Evolutionary conservation across 179 eudicot species (phyloP), one percentile per base, ranked within the genome.

Genomic region (Silene coronaria): DNA sequence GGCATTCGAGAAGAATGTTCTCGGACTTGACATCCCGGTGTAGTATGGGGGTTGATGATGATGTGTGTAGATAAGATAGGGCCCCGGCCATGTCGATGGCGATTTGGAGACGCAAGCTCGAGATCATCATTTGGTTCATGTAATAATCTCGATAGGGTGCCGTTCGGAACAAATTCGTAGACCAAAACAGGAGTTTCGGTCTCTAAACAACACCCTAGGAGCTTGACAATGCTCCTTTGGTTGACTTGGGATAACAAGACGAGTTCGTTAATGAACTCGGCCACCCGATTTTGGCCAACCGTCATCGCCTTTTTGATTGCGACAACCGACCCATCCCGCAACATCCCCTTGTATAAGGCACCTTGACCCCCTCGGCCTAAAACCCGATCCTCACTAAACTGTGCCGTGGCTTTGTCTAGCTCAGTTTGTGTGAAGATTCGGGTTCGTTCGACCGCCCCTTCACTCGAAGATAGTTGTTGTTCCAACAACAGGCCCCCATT

Each of bases 281-380:
- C 82, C 13, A 80, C 16, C 11, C 83, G 81, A 9, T 34, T 64
- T 11, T 60, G 73, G 42, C 79, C 75, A 17, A 75, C 81, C 57
- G 42, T 48, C 36, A 2, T 32, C 36, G 36, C 2, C 5, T 4
- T 32, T 71, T 80, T 0, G 90, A 11, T 51, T 80, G 6, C 5
- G 5, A 32, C 83, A n/a, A n/a, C n/a, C n/a, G n/a, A n/a, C n/a
- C 81, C 79, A 62, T 87, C 80, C 6, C 55, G 21, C 55, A 84
- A 23, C 75, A 82, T 78, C 8, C 87, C 89, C 69, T 86, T 86
- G 70, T 83, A 86, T 19, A 86, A 83, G 0, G 83, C 81, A 9
- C 86, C 86, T 74, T 73, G 85, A 7, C 88, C 88, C 38, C 92
- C 90, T 70, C 77, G 83, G 26, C 92, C 90, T 12, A 89, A 79